Conservation (phyloP, 805 yeast species). For the Pichia eremophila region DNA sequence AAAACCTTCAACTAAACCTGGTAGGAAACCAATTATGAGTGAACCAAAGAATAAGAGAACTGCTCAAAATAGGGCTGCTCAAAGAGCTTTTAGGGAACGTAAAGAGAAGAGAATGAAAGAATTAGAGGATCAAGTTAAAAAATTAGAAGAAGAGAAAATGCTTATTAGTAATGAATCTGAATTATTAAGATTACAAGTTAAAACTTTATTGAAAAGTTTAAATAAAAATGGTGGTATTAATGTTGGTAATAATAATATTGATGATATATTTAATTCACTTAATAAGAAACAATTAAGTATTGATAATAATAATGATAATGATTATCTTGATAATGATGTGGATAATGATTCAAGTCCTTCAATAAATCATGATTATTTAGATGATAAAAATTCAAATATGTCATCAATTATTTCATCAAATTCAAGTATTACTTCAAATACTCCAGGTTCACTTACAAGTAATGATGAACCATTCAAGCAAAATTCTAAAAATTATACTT, state of each 20-base stretch:
- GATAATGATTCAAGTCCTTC: neutral
- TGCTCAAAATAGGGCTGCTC: constrained; percentile 98
- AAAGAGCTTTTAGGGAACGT: constrained; percentile 90
- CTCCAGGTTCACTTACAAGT: neutral
- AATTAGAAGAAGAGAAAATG: constrained; percentile 62
- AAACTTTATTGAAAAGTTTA: constrained; percentile 62
- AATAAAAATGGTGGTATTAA: neutral
- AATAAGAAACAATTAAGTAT: neutral
- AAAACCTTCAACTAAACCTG: constrained; percentile 41
- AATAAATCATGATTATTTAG: constrained; percentile 1
- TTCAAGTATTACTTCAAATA: constrained; percentile 7
- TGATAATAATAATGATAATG: too few species aligned
- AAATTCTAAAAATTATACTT: neutral
- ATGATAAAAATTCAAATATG: constrained; percentile 1
- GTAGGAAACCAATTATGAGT: constrained; percentile 67
- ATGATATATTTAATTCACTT: too few species aligned
- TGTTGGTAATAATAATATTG: neutral
- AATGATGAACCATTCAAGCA: neutral
- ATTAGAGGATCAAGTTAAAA: constrained; percentile 66
- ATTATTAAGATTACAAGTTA: constrained; percentile 67
- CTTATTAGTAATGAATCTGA: constrained; percentile 65
- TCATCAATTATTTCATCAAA: constrained; percentile 1
- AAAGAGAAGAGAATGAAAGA: constrained; percentile 83
- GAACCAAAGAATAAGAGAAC: constrained; percentile 81
- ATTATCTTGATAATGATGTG: too few species aligned